A percentile compares a stretch with the other conserved stretches of the same genome.
Conservation (phyloP, 1,284 basidiomycete genomes). For the Heterobasidion occidentale region DNA sequence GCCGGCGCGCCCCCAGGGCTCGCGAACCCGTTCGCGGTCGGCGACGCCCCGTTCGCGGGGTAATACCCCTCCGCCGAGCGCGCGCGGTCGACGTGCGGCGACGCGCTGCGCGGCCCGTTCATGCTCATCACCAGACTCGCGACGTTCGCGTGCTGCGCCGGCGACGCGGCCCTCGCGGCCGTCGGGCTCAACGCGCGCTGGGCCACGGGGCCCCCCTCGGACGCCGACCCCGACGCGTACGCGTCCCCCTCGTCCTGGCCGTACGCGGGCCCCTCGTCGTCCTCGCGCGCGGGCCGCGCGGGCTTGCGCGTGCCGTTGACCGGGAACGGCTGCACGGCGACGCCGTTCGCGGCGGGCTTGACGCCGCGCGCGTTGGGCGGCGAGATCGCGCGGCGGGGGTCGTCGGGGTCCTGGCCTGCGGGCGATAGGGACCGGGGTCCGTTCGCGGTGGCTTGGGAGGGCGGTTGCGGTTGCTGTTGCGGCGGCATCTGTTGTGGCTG, state of each 20-base stretch:
- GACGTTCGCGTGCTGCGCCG: constrained; percentile 39
- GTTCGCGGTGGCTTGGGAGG: not conserved
- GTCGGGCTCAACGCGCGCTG: constrained; percentile 55
- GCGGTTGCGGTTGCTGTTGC: constrained; percentile 15
- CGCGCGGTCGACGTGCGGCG: constrained; percentile 45
- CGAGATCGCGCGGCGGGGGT: constrained; percentile 57
- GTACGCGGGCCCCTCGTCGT: constrained; percentile 47
- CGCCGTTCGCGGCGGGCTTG: constrained; percentile 37
- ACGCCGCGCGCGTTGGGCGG: constrained; percentile 36
- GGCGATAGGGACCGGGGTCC: not conserved
- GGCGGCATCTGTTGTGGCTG: constrained; percentile 51
- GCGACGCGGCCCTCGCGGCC: constrained; percentile 49
- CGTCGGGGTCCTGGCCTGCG: constrained; percentile 35
- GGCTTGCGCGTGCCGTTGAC: constrained; percentile 43
- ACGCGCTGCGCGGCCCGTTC: constrained; percentile 49
- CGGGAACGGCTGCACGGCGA: constrained; percentile 24
- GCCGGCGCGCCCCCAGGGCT: constrained; percentile 11
- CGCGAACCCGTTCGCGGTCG: constrained; percentile 40
- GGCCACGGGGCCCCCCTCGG: constrained; percentile 49
- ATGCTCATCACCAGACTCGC: constrained; percentile 43
- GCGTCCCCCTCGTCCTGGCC: constrained; percentile 44
- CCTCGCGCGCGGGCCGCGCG: constrained; percentile 56
- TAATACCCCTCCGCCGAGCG: constrained; percentile 5
- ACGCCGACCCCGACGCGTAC: constrained; percentile 25
- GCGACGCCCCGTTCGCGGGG: constrained; percentile 20